These are phyloP conservation scores for Closterium sp. DNA, from an alignment of 139 green algal species.

Conservation along the genomic window DNA sequence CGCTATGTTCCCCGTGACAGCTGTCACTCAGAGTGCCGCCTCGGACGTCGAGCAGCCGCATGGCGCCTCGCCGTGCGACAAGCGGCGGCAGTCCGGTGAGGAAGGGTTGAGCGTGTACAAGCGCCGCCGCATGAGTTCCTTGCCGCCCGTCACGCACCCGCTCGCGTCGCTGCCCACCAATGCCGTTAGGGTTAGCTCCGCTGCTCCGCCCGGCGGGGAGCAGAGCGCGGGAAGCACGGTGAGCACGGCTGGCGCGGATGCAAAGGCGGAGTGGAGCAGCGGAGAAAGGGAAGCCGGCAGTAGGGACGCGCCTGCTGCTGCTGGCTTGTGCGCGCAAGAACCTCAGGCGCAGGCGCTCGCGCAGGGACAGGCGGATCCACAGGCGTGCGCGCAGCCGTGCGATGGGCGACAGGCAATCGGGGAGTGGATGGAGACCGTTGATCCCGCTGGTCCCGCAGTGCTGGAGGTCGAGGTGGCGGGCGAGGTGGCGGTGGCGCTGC, in stretches of 20 bases:
- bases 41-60: neutral
- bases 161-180: neutral
- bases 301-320: neutral
- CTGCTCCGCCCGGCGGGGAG: neutral
- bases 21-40: neutral
- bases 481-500: neutral
- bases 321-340: neutral
- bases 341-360: neutral
- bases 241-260: neutral
- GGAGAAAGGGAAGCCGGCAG: neutral
- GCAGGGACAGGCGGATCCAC: neutral
- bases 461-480: neutral
- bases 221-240: neutral
- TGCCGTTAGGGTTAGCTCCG: neutral
- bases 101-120: neutral
- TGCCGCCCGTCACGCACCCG: neutral
- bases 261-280: neutral
- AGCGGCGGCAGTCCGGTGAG: neutral
- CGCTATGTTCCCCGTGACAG: neutral
- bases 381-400: neutral
- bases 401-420: neutral
- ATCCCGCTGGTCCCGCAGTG: neutral
- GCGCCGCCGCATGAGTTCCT: neutral
- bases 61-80: neutral
- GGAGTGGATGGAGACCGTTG: neutral